Percentiles rank a stretch among this genome's conserved stretches.
Evolutionary conservation across 768 basidiomycete species (phyloP).

Genomic region (Multifurca ochricompacta): DNA sequence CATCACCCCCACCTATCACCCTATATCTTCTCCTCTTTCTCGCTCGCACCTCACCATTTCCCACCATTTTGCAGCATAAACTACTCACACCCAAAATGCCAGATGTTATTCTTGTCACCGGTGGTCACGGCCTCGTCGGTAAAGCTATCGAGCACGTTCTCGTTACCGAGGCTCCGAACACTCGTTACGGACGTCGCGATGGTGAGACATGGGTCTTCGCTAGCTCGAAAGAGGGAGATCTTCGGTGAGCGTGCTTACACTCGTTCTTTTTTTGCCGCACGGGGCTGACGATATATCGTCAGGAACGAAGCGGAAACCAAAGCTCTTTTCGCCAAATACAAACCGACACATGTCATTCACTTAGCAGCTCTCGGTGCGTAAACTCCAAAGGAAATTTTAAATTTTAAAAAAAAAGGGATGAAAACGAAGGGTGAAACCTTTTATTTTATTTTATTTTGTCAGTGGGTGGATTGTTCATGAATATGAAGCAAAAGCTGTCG

Average conservation of each 20-base stretch:
- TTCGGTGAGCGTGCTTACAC: constrained; percentile 51
- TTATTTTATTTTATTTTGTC: background rate
- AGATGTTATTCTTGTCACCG: constrained; percentile 67
- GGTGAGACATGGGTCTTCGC: constrained; percentile 87
- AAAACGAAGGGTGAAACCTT: background rate
- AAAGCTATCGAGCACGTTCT: constrained; percentile 72
- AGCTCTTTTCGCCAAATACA: constrained; percentile 79
- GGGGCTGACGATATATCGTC: constrained; percentile 57
- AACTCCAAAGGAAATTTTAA: constrained; percentile 24
- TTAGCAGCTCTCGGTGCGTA: constrained; percentile 78
- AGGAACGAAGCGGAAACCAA: constrained; percentile 66
- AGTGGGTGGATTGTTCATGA: constrained; percentile 94
- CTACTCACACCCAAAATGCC: background rate
- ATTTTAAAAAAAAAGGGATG: background rate
- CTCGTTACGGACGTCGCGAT: constrained; percentile 63
- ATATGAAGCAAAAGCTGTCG: constrained; percentile 92
- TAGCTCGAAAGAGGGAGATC: constrained; percentile 69
- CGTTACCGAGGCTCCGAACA: constrained; percentile 67
- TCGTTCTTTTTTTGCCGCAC: constrained; percentile 29
- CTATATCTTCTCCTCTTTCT: background rate
- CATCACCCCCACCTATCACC: background rate
- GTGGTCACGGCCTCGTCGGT: constrained; percentile 81
- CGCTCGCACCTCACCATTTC: background rate
- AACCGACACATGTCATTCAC: constrained; percentile 94
- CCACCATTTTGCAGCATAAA: background rate